phyloP scores from a whole-genome alignment of 1,284 basidiomycete genomes.

The Phylloporus gajari region DNA sequence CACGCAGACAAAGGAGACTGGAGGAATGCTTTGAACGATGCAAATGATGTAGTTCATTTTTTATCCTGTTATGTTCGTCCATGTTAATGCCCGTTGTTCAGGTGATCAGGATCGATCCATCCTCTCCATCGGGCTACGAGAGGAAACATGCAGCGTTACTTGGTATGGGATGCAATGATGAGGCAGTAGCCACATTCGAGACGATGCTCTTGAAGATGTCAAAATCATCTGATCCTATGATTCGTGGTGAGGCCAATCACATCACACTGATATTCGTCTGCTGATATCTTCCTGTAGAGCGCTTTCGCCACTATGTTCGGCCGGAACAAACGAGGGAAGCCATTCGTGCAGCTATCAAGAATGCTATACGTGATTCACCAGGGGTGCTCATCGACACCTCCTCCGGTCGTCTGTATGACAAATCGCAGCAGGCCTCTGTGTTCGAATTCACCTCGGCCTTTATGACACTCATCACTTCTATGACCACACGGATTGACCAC shows the following conservation, averaged over 20 bases:
- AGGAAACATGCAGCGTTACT: background rate
- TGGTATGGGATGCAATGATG: background rate
- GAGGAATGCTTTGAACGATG: background rate
- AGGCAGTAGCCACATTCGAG: background rate
- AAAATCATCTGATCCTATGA: background rate
- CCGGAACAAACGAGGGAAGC: background rate
- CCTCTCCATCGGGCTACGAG: background rate
- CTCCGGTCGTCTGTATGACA: constrained; percentile 18
- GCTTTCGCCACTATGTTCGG: background rate
- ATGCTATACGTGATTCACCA: constrained; percentile 10
- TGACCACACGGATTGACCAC: background rate
- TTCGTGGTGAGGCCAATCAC: background rate
- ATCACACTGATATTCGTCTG: background rate
- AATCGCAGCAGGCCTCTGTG: background rate
- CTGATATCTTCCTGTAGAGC: background rate
- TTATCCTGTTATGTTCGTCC: background rate
- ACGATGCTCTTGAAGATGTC: background rate
- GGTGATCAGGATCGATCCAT: background rate
- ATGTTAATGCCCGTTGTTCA: background rate
- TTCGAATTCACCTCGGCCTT: constrained; percentile 2
- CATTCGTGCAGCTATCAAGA: constrained; percentile 1
- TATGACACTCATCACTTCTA: background rate
- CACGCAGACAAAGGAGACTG: background rate
- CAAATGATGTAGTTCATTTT: background rate
- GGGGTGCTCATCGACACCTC: constrained; percentile 17